A percentile compares a stretch with the other conserved stretches of the same genome.
Conservation (phyloP, 225 moss, liverwort and hornwort genomes). For the Bryoerythrophyllum caledonicum region DNA sequence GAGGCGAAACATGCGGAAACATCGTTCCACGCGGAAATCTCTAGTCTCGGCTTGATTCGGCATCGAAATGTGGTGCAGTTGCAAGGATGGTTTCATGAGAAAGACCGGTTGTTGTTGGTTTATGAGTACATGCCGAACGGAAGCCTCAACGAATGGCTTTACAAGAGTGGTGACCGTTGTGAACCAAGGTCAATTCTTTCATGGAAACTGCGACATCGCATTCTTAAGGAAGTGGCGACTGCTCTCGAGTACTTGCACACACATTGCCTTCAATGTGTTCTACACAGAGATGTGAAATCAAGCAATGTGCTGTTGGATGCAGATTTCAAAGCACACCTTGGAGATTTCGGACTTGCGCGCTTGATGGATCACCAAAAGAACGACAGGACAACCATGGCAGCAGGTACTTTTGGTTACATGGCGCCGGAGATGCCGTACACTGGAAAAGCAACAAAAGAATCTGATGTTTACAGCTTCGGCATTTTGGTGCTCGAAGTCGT, state of each 20-base stretch:
- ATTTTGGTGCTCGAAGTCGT: neutral
- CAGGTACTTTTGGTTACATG: neutral
- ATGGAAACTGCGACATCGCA: neutral
- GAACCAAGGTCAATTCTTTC: rapidly evolving
- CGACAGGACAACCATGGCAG: neutral
- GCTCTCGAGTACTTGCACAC: neutral
- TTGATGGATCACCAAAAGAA: neutral
- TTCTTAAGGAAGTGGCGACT: neutral
- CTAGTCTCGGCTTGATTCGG: no score
- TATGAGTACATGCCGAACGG: neutral
- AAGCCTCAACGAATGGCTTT: neutral
- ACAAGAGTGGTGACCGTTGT: neutral
- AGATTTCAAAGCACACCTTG: neutral
- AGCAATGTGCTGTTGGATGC: neutral
- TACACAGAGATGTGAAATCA: neutral
- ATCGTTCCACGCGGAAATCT: neutral
- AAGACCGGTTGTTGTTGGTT: neutral
- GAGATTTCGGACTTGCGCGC: neutral
- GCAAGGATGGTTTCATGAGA: neutral
- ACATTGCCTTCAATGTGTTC: neutral
- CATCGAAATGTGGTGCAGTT: neutral
- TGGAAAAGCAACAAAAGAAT: no score
- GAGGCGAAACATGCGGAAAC: neutral
- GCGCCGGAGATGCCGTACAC: no score
- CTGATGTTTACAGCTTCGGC: no score